Conservation (phyloP, 2,329 filamentous ascomycete genomes). For the Drechslerella coelobrocha region DNA sequence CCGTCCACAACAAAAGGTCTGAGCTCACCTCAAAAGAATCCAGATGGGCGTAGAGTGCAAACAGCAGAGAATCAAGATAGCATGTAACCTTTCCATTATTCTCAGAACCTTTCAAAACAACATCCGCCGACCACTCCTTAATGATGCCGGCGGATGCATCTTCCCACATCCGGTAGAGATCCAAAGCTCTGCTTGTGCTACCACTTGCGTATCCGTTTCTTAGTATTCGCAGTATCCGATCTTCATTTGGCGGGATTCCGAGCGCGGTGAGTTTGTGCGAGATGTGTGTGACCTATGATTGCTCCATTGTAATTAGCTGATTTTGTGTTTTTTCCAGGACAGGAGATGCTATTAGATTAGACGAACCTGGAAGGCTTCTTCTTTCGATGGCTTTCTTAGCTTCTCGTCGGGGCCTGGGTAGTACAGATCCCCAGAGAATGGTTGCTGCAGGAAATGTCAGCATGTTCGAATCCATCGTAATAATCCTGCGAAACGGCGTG, state of each 20-base stretch:
- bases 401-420: conserved; percentile 51
- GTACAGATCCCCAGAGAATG: conserved; percentile 52
- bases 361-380: conserved; percentile 58
- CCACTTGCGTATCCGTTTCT: conserved; percentile 66
- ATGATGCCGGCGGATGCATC: conserved; percentile 82
- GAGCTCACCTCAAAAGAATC: conserved; percentile 79
- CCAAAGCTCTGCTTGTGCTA: conserved; percentile 75
- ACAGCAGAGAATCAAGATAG: conserved; percentile 87
- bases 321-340: conserved; percentile 4
- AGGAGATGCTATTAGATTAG: neutral
- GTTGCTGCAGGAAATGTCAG: conserved; percentile 35
- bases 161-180: conserved; percentile 78
- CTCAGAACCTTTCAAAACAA: conserved; percentile 80
- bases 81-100: conserved; percentile 90
- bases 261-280: conserved; percentile 48
- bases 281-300: conserved; percentile 51
- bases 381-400: conserved; percentile 57
- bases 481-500: conserved; percentile 15
- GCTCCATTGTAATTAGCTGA: conserved; percentile 12
- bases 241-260: conserved; percentile 51
- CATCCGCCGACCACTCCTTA: conserved; percentile 73
- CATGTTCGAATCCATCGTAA: conserved; percentile 20
- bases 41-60: conserved; percentile 92
- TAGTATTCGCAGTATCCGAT: conserved; percentile 52
- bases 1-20: conserved; percentile 11